These are phyloP conservation scores for Plasmodium malariae DNA, from an alignment of 169 alveolate species.

Conservation along the genomic window DNA sequence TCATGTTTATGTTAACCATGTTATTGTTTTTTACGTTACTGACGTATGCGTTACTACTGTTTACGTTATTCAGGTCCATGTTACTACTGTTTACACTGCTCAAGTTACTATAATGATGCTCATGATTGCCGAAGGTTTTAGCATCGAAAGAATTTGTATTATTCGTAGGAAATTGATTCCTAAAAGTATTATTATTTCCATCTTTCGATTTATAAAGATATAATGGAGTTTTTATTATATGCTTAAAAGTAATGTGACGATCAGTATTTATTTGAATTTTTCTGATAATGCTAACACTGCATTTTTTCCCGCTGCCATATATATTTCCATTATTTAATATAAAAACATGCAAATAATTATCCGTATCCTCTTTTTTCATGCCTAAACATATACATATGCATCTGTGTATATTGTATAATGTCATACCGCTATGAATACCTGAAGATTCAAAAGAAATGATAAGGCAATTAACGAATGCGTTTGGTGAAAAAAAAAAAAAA, in stretches of 20 bases:
- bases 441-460: not conserved
- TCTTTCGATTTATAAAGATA: slow-evolving; percentile 64
- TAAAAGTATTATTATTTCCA: slow-evolving; percentile 17
- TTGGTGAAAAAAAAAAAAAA: slow-evolving; percentile 2
- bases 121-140: not conserved
- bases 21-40: not conserved
- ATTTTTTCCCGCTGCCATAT: slow-evolving; percentile 72
- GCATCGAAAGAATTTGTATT: not conserved
- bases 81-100: not conserved
- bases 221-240: slow-evolving; percentile 59
- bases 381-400: slow-evolving; percentile 74
- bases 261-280: slow-evolving; percentile 72
- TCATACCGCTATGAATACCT: slow-evolving; percentile 77
- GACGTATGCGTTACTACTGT: not conserved
- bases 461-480: not conserved
- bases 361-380: slow-evolving; percentile 70
- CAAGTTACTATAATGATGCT: not conserved
- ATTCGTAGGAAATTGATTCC: slow-evolving; percentile 3
- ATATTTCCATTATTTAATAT: slow-evolving; percentile 68
- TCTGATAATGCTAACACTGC: slow-evolving; percentile 76
- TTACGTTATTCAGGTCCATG: not conserved
- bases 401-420: slow-evolving; percentile 60
- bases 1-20: not conserved
- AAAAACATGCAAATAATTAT: slow-evolving; percentile 66
- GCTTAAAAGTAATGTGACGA: slow-evolving; percentile 69